Base-by-base conservation (phyloP, 2,329 filamentous ascomycete species). In the Diplodia intermedia region DNA sequence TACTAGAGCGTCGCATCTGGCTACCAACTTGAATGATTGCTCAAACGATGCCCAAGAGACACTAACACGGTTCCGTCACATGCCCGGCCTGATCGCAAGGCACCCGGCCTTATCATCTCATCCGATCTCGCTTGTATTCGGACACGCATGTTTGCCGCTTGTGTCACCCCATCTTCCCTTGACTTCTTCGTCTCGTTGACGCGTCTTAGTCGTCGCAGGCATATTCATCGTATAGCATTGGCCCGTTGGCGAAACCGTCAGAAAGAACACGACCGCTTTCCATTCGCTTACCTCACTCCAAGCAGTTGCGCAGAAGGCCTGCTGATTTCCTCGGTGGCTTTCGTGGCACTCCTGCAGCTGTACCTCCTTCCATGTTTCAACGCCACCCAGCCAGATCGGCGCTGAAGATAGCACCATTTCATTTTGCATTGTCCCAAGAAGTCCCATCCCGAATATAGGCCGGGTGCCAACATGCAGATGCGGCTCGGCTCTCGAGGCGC, bases 401-500 rank as follows among this genome's bases (percentile, higher is more conserved):
- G 4, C 38, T 49, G 4, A 33, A n/a, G 26, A 33, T 26, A 26
- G 26, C 26, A 26, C 26, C 3, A 26, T 26, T 4, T 4, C 14
- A 31, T 23, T 6, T 9, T 14, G 40, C 15, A 26, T 15, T 4
- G 6, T 18, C 8, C 12, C 52, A 8, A 3, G 14, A 54, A 33
- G 26, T 31, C 26, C 26, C 11, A 29, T 29, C 5, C 8, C 4
- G 23, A 15, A 29, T 4, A 61, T n/a, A 47, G 38, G 23, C 38
- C 56, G 36, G 40, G 9, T 40, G 20, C n/a, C 14, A 18, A 47
- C 36, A n/a, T n/a, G 18, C 11, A 47, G 31, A 38, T n/a, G 60
- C 23, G 36, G 14, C 47, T 63, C 60, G 60, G 60, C 60, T 52
- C 43, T 31, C 26, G 60, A 52, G 18, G 38, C 60, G n/a, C 15